Conservation (phyloP, 352 stramenopile genomes). For the Elongisporangium senticosum region DNA sequence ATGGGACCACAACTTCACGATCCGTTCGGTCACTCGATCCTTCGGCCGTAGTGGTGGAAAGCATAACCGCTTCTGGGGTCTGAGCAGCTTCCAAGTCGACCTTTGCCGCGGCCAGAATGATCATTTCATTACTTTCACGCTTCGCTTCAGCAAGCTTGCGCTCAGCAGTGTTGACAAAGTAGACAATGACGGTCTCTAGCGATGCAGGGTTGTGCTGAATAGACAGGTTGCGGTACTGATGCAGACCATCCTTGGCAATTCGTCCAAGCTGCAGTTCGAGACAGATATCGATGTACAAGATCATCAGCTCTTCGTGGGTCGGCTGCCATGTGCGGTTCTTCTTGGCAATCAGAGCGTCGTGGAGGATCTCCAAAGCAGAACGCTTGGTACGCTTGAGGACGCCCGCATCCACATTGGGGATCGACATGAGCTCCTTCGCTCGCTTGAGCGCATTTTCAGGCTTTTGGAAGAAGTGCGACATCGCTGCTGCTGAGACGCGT, state of each 20-base stretch:
- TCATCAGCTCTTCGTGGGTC: conserved; percentile 97
- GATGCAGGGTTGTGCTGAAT: conserved; percentile 93
- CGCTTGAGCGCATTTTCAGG: conserved; percentile 90
- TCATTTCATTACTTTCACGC: conserved; percentile 83
- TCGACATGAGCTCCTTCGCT: conserved; percentile 80
- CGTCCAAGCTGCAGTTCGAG: conserved; percentile 91
- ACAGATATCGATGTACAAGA: conserved; percentile 95
- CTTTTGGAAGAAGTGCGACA: conserved; percentile 88
- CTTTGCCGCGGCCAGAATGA: conserved; percentile 70
- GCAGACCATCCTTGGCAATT: conserved; percentile 97
- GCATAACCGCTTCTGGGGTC: conserved; percentile 93
- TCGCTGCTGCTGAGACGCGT: conserved; percentile 8
- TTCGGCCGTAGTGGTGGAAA: conserved; percentile 96
- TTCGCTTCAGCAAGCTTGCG: conserved; percentile 85
- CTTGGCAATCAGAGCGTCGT: conserved; percentile 94
- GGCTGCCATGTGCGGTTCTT: conserved; percentile 96
- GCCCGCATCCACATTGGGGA: conserved; percentile 62
- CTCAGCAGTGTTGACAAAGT: conserved; percentile 89
- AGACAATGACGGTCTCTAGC: conserved; percentile 92
- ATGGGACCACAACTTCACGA: conserved; percentile 90
- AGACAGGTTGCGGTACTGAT: conserved; percentile 97
- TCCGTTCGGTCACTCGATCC: conserved; percentile 93
- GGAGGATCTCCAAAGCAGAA: conserved; percentile 80
- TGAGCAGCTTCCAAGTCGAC: conserved; percentile 91
- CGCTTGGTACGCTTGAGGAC: conserved; percentile 78